Conservation (phyloP, 371 early-diverging fungal genomes). For the Amoeboaphelidium occidentale region DNA sequence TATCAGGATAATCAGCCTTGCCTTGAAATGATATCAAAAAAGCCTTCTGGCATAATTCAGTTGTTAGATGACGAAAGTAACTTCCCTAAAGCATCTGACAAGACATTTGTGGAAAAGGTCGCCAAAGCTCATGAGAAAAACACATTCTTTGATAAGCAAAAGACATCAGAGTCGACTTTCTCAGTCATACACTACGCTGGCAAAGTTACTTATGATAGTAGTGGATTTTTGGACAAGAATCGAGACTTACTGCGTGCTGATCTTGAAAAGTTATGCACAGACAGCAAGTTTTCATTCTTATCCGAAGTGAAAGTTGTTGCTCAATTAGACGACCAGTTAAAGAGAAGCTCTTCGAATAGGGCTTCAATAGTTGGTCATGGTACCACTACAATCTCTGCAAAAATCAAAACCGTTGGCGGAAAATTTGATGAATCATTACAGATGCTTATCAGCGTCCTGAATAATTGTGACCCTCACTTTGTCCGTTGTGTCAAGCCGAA, state of each 20-base stretch:
- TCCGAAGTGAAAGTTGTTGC: too few relatives aligned
- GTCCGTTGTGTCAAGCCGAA: conserved; percentile 26
- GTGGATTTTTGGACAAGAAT: conserved; percentile 36
- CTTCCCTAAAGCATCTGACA: conserved; percentile 31
- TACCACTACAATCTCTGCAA: not conserved
- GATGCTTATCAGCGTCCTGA: conserved; percentile 1
- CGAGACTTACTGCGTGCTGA: conserved; percentile 30
- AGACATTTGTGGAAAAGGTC: conserved; percentile 20
- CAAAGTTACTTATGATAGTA: conserved; percentile 25
- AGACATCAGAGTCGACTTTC: conserved; percentile 16
- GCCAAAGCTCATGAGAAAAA: conserved; percentile 11
- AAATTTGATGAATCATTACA: conserved; percentile 2
- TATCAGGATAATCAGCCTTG: conserved; percentile 34
- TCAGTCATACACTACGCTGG: conserved; percentile 39
- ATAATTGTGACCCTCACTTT: conserved; percentile 15
- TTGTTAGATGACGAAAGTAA: conserved; percentile 41
- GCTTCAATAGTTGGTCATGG: not conserved
- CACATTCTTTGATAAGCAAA: conserved; percentile 17
- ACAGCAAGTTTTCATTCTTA: conserved; percentile 8
- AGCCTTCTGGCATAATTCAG: conserved; percentile 28
- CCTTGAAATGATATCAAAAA: conserved; percentile 25
- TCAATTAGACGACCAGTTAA: too few relatives aligned
- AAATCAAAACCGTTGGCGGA: conserved; percentile 1
- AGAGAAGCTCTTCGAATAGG: too few relatives aligned
- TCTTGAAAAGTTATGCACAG: conserved; percentile 15